Evolutionary conservation across 768 basidiomycete genomes (phyloP), one percentile per base, ranked within the genome.

Genomic region (Boletus edulis): DNA sequence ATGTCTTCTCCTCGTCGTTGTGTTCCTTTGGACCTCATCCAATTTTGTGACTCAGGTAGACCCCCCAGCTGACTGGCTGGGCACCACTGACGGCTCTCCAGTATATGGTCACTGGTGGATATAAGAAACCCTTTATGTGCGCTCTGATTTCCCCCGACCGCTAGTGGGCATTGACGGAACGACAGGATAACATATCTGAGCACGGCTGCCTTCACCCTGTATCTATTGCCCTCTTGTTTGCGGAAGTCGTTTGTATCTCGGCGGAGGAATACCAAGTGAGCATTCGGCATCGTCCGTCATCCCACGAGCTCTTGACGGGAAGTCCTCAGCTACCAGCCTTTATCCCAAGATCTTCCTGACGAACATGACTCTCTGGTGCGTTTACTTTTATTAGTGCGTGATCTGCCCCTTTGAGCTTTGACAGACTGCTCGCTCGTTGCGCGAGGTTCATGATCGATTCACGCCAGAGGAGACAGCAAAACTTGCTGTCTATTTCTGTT

Each of bases 91-190:
- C 57, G 49, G 32, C n/a, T 46, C 38, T 50, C 24, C 37, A 73
- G 84, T 75, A 78, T 54, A 64, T 83, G 55, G 81, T 81, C 50
- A 75, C 74, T n/a, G 80, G 74, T 37, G 92, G 91, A 41, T 96
- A 86, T 62, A 82, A 87, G 67, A 98, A 97, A 65, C 93, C 93
- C 10, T 98, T 96, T 72, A 75, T 94, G 94, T 86, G 57, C 54
- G 81, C 72, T 48, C 31, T 39, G 29, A 38, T 24, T 46, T 38
- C 39, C 46, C 46, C 35, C 27, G 39, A 44, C n/a, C 45, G 20
- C 32, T 46, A 5, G 49, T 29, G 2, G 35, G 42, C 29, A 12
- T 45, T 60, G 54, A 64, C 46, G 22, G 31, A n/a, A 20, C 31
- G 20, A 24, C 54, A 91, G 90, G 54, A 81, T 92, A 48, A 95